These are phyloP conservation scores for Hypomyces rosellus DNA, from an alignment of 2,329 filamentous ascomycete genomes.

Conservation along the genomic window DNA sequence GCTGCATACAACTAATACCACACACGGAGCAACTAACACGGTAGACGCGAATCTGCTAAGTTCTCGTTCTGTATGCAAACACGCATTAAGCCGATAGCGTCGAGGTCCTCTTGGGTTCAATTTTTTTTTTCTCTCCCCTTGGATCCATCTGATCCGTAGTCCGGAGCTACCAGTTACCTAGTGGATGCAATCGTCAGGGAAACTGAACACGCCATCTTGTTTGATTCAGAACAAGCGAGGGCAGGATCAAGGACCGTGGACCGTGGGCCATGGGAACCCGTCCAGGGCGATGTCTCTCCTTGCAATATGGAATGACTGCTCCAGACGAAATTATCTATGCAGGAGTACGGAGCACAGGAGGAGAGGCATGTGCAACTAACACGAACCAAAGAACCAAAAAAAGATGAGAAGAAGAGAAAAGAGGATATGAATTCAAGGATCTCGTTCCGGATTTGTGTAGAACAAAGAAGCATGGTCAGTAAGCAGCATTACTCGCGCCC, in stretches of 20 bases:
- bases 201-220: slow-evolving; percentile 10
- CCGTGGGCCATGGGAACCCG: background rate
- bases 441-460: no score
- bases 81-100: no score
- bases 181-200: slow-evolving; percentile 8
- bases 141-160: background rate
- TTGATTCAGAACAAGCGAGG: slow-evolving; percentile 10
- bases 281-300: slow-evolving; percentile 9
- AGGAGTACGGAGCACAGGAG: background rate
- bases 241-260: slow-evolving; percentile 17
- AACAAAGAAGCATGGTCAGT: no score
- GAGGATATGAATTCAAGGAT: no score
- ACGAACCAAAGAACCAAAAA: background rate
- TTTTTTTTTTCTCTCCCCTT: no score
- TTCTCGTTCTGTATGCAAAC: no score
- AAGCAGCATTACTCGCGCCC: no score
- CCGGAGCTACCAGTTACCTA: background rate
- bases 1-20: no score
- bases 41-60: no score
- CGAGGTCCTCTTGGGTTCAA: no score
- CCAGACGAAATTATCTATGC: background rate
- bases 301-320: background rate
- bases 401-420: background rate
- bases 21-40: no score
- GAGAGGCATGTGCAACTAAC: no score